A percentile compares a stretch with the other conserved stretches of the same genome.
Conservation (phyloP, 805 yeast species). For the Saccharomyces mikatae region DNA sequence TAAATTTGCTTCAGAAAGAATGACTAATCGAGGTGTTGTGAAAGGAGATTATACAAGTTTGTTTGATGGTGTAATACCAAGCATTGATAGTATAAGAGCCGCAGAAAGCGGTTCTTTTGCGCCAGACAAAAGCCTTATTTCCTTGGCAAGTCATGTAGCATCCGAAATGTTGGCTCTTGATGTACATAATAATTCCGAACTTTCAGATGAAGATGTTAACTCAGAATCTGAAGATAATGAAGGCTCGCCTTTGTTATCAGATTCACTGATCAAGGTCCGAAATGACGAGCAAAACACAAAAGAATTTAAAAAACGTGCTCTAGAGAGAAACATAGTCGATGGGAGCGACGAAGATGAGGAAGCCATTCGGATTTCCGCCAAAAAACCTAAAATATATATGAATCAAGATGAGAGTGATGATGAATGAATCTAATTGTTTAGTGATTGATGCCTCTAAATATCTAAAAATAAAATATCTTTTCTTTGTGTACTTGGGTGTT, state of each 20-base stretch:
- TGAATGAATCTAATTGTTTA: neutral
- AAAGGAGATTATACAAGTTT: constrained; percentile 17
- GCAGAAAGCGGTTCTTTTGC: neutral
- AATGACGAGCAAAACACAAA: constrained; percentile 17
- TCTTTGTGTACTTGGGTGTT: too few relatives aligned
- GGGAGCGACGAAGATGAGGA: constrained; percentile 2
- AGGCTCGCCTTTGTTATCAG: neutral
- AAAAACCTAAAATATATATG: neutral
- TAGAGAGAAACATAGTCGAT: neutral
- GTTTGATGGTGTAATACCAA: constrained; percentile 25
- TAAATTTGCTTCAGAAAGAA: constrained; percentile 25
- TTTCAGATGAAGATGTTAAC: constrained; percentile 8
- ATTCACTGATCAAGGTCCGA: neutral
- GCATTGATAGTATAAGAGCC: constrained; percentile 2
- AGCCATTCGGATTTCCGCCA: neutral
- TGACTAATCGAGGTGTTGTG: constrained; percentile 15
- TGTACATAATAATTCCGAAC: neutral
- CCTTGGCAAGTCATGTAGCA: constrained; percentile 9
- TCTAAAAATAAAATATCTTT: neutral
- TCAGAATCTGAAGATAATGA: constrained; percentile 4
- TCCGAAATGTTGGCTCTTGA: constrained; percentile 5
- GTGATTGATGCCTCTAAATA: neutral
- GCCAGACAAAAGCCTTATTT: constrained; percentile 16
- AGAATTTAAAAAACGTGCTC: constrained; percentile 7
- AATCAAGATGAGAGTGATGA: constrained; percentile 3